Evolutionary conservation across 805 yeast species (phyloP), one percentile per base, ranked within the genome.

Genomic region (Naumovozyma baii): DNA sequence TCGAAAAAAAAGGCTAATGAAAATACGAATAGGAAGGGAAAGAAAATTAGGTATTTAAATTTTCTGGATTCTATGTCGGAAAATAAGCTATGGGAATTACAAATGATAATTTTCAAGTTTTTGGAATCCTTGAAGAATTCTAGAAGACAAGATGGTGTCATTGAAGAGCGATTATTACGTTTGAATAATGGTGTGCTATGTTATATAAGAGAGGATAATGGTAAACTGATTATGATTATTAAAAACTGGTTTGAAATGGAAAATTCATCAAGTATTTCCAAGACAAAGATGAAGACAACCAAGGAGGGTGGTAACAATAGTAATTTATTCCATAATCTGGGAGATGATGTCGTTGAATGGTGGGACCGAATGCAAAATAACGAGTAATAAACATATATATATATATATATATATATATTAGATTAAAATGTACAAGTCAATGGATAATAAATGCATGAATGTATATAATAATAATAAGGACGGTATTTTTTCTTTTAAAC

Each of bases 151-250:
- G 19, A 31, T 9, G 45, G 40, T 25, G 31, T 51, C n/a, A 36
- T 33, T 9, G 62, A 59, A 14, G 59, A 55, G 37, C 50, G 59
- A 36, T 40, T 60, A 22, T 25, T 55, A 5, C 57, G 56, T 20
- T 45, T 59, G 17, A 56, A 52, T 39, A 60, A 60, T 38, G 64
- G 64, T 0, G 34, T 60, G 18, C 39, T 59, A 10, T 59, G 63
- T 46, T 60, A 57, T 35, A 39, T 58, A 15, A 41, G 38, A n/a
- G 50, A 51, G 5, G 46, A 43, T 37, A 39, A 46, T 3, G 37
- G 42, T 3, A 42, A 48, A 36, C 25, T 48, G 15, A 39, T 48
- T 2, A 33, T 59, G 8, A 37, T 59, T 15, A 43, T 59, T 8
- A 52, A 51, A 28, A 60, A 60, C 39, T 60, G 64, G 64, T 57